A percentile compares a stretch with the other conserved stretches of the same genome.
phyloP scores from a whole-genome alignment of 139 green algal genomes.

The Trebouxia sp. region DNA sequence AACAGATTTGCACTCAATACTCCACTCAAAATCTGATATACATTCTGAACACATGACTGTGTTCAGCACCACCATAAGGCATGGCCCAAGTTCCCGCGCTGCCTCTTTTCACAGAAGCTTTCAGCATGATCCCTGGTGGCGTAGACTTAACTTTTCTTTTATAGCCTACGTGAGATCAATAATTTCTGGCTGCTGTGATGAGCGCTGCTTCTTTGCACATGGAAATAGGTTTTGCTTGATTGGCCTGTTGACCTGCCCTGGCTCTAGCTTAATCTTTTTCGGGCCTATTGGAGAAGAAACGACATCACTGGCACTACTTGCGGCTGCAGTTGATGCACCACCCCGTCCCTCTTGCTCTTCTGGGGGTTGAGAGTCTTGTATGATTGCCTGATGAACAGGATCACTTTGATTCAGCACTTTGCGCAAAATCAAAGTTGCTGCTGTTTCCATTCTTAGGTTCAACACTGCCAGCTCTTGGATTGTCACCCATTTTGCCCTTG shows the following conservation, averaged over 20 bases:
- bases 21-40: too few species aligned
- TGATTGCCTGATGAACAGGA: slow-evolving; percentile 15
- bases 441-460: slow-evolving; percentile 15
- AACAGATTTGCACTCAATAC: too few species aligned
- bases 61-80: too few species aligned
- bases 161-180: slow-evolving; percentile 19
- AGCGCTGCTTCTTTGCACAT: not conserved
- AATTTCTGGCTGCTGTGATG: not conserved
- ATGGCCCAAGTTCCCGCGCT: too few species aligned
- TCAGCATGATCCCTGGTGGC: too few species aligned
- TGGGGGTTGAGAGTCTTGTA: not conserved
- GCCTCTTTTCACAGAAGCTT: too few species aligned
- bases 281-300: not conserved
- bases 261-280: not conserved
- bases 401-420: slow-evolving; percentile 1
- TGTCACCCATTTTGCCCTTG: not conserved
- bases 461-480: not conserved
- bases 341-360: not conserved
- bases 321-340: not conserved
- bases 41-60: too few species aligned
- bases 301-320: too few species aligned
- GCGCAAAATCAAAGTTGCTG: not conserved
- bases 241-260: not conserved
- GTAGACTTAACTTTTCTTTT: too few species aligned
- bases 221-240: not conserved